Evolutionary conservation across 192 early-diverging fungal genomes (phyloP).

Genomic region (Coemansia asiatica): DNA sequence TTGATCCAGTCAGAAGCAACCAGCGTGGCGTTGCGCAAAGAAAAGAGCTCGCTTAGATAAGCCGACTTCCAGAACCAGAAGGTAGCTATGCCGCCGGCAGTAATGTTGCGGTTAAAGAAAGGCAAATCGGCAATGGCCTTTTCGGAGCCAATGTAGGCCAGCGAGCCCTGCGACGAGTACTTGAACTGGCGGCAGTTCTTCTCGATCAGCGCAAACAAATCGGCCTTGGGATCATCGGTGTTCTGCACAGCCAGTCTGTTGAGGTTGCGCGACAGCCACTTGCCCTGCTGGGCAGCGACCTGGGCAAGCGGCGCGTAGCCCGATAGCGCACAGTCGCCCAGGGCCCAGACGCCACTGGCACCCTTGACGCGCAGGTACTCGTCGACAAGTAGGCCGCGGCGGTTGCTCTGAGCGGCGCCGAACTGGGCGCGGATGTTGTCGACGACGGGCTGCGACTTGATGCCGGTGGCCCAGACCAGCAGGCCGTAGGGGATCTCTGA

Average conservation of each 20-base stretch:
- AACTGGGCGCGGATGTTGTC: conserved; percentile 52
- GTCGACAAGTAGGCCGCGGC: conserved; percentile 73
- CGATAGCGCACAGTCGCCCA: conserved; percentile 90
- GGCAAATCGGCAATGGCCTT: conserved; percentile 95
- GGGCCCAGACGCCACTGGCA: conserved; percentile 69
- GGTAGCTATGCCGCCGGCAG: conserved; percentile 66
- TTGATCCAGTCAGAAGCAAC: conserved; percentile 92
- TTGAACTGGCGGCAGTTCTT: conserved; percentile 62
- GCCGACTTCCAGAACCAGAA: conserved; percentile 79
- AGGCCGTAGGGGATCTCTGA: conserved; percentile 65
- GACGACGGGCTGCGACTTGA: conserved; percentile 65
- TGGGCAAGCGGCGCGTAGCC: conserved; percentile 82
- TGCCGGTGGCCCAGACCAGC: conserved; percentile 78
- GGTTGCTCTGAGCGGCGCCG: conserved; percentile 39
- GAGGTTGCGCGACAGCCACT: conserved; percentile 77
- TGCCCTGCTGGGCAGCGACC: conserved; percentile 85
- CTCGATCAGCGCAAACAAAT: conserved; percentile 33
- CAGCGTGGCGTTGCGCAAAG: conserved; percentile 75
- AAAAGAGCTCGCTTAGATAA: conserved; percentile 78
- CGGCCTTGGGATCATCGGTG: conserved; percentile 6
- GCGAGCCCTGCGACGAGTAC: conserved; percentile 82
- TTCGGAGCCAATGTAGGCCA: conserved; percentile 93
- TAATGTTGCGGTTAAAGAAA: conserved; percentile 64
- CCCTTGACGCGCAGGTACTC: conserved; percentile 71
- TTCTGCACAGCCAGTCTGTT: conserved; percentile 34